Conservation (phyloP, 2,329 filamentous ascomycete genomes). For the Gaeumannomyces tritici region DNA sequence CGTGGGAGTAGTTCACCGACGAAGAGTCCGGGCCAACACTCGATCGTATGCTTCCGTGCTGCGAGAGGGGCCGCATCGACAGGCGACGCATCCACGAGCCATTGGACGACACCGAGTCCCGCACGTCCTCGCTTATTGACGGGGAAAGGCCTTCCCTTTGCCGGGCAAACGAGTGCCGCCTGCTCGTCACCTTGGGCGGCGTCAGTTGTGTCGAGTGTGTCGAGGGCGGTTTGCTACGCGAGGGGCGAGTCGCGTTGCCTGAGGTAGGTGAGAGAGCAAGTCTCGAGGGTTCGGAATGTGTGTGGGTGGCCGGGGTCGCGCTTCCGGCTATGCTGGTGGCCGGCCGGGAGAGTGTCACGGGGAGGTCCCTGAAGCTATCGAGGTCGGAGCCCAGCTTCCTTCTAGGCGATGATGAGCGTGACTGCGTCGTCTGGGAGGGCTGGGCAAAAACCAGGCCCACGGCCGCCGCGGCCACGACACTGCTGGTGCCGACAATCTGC, state of each 20-base stretch:
- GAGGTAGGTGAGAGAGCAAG: slow-evolving; percentile 18
- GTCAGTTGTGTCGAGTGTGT: slow-evolving; percentile 32
- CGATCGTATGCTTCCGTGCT: slow-evolving; percentile 54
- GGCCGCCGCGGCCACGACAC: slow-evolving; percentile 50
- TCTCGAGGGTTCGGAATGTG: slow-evolving; percentile 17
- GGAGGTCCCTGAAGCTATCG: slow-evolving; percentile 19
- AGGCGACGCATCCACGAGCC: slow-evolving; percentile 66
- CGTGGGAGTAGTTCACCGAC: slow-evolving; percentile 56
- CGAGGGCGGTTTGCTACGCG: slow-evolving; percentile 19
- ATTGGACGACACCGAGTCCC: slow-evolving; percentile 51
- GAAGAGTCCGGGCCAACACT: slow-evolving; percentile 57
- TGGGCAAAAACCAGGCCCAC: slow-evolving; percentile 51
- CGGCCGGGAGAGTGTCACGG: slow-evolving; percentile 27
- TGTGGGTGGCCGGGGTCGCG: slow-evolving; percentile 19
- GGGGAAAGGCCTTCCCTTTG: slow-evolving; percentile 25
- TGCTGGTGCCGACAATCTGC: slow-evolving; percentile 52
- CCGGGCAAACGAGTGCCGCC: slow-evolving; percentile 33
- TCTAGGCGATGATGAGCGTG: slow-evolving; percentile 20
- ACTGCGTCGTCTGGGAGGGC: slow-evolving; percentile 29
- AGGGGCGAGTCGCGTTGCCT: slow-evolving; percentile 16
- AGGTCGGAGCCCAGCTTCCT: slow-evolving; percentile 19
- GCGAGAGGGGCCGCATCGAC: slow-evolving; percentile 55
- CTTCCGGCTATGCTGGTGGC: slow-evolving; percentile 30
- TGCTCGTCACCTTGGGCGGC: slow-evolving; percentile 26
- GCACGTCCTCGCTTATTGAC: slow-evolving; percentile 31